These are phyloP conservation scores for Onygenales sp. DNA, from an alignment of 2,329 filamentous ascomycete species.

Conservation along the genomic window DNA sequence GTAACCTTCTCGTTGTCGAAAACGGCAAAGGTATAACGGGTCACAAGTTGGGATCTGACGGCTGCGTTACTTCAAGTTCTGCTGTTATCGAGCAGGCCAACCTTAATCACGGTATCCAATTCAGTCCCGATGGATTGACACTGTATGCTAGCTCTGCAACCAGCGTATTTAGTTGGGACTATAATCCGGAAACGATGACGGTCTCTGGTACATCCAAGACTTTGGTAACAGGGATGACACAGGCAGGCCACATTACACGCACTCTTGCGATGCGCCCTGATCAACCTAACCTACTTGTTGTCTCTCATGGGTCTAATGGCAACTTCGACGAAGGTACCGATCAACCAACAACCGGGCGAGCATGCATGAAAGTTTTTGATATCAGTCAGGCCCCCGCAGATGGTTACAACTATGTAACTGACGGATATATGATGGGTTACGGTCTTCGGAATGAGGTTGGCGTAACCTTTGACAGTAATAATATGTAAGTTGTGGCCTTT, in stretches of 20 bases:
- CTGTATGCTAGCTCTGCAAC: conserved; percentile 48
- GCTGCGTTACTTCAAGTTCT: conserved; percentile 9
- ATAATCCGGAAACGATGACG: conserved; percentile 44
- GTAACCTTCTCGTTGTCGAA: conserved; percentile 42
- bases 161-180: conserved; percentile 56
- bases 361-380: conserved; percentile 58
- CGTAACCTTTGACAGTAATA: conserved; percentile 47
- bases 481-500: conserved; percentile 1
- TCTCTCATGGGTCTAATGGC: conserved; percentile 54
- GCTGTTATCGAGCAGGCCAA: conserved; percentile 23
- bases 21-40: conserved; percentile 28
- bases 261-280: conserved; percentile 54
- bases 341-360: conserved; percentile 46
- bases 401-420: conserved; percentile 42
- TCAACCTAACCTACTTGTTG: conserved; percentile 48
- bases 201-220: conserved; percentile 41
- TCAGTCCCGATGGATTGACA: conserved; percentile 39
- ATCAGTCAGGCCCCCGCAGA: conserved; percentile 31
- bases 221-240: conserved; percentile 53
- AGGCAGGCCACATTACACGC: conserved; percentile 54
- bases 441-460: conserved; percentile 65
- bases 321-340: conserved; percentile 53
- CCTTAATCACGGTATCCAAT: conserved; percentile 44
- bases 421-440: conserved; percentile 49
- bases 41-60: conserved; percentile 27